Base-by-base conservation (phyloP, 2,329 filamentous ascomycete species). In the Diaporthe sp. region DNA sequence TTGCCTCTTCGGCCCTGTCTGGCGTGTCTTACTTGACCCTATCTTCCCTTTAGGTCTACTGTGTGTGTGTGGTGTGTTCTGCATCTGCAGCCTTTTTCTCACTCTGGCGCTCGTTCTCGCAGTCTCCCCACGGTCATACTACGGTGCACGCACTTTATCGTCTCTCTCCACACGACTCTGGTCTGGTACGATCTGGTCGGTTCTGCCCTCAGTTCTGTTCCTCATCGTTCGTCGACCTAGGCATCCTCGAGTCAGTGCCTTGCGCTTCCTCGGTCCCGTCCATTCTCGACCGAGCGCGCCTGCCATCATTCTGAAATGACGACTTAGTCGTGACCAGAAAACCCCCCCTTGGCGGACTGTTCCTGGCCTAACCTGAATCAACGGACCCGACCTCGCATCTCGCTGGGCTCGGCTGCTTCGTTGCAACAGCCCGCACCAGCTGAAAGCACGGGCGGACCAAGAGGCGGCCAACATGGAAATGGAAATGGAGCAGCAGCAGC, bases 231-330 rank as follows among this genome's bases (percentile, higher is more conserved):
- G 40, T 52, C 28, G 40, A 57, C 55, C 72, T 42, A 55, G 67
- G 67, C 28, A n/a, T 47, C 25, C 64, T 64, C 69, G 73, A 69
- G 74, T 75, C 74, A 75, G 45, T 69, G 45, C 60, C 55, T 70
- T 33, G 61, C 55, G 66, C 70, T 47, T 40, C 52, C 42, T 50
- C 45, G 60, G 74, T 33, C 22, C 50, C n/a, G 61, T 52, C 30
- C 17, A 30, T 47, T 35, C 28, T 61, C 19, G 57, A 67, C 74
- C 55, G 66, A 64, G 71, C 60, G 54, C 57, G 64, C 58, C 45
- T 61, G 61, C 50, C 73, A 67, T 72, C 73, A 67, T 72, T 54
- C 42, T 61, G 47, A 70, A 54, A 75, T 71, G 71, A 73, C 74
- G 57, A 67, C 57, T 45, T 70, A 61, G 69, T 72, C 57, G 57